These are phyloP conservation scores for Ochetophila trinervis DNA, from an alignment of 306 rosid species.

Conservation along the genomic window DNA sequence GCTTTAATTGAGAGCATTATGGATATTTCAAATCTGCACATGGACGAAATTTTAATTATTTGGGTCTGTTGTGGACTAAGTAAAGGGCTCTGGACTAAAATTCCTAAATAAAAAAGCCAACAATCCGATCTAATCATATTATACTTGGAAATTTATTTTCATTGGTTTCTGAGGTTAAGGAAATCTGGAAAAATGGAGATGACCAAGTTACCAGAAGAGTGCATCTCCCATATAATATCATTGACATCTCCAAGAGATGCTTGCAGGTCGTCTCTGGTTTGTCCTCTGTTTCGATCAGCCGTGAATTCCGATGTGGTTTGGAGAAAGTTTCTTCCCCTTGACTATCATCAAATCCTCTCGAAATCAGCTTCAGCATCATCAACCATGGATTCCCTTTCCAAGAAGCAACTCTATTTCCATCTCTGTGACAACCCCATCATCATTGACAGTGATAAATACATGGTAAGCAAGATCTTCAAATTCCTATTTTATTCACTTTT, in stretches of 20 bases:
- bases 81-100: no score
- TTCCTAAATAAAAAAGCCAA: no score
- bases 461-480: constrained; percentile 1
- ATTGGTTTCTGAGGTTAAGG: no score
- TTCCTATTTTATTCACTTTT: not conserved
- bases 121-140: no score
- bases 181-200: not conserved
- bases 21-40: no score
- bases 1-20: no score
- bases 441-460: not conserved
- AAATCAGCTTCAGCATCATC: not conserved
- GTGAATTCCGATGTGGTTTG: constrained; percentile 14
- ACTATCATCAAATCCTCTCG: constrained; percentile 7
- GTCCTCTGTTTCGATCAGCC: not conserved
- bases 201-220: not conserved
- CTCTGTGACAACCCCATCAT: constrained; percentile 6
- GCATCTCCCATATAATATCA: constrained; percentile 5
- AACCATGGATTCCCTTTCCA: constrained; percentile 3
- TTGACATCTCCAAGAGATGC: constrained; percentile 7
- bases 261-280: not conserved
- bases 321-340: constrained; percentile 16
- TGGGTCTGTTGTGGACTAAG: no score
- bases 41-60: no score
- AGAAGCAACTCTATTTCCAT: constrained; percentile 8
- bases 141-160: no score